phyloP scores from a whole-genome alignment of 805 yeast genomes.

The Starmerella roubikii region DNA sequence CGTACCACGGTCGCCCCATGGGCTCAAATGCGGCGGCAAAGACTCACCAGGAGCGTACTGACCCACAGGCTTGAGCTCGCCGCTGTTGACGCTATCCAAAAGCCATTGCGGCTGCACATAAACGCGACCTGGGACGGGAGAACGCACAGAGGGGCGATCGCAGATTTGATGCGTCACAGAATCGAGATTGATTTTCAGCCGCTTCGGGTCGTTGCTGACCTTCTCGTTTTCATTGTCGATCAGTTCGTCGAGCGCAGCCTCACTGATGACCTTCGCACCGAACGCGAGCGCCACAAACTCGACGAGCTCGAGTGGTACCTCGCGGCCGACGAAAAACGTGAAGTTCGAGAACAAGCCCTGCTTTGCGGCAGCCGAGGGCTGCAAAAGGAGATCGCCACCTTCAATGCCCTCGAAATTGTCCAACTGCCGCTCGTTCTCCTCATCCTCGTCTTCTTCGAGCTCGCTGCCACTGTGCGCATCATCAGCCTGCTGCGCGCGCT shows the following conservation, averaged over 20 bases:
- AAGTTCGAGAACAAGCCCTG: slow-evolving; percentile 51
- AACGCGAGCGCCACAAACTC: slow-evolving; percentile 76
- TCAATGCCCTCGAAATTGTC: slow-evolving; percentile 57
- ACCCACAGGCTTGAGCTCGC: slow-evolving; percentile 58
- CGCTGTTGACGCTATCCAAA: slow-evolving; percentile 77
- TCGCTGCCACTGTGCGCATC: slow-evolving; percentile 26
- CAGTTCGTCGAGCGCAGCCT: slow-evolving; percentile 71
- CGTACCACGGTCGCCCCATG: slow-evolving; percentile 94
- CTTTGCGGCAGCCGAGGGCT: slow-evolving; percentile 34
- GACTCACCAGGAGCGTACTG: slow-evolving; percentile 87
- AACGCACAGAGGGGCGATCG: slow-evolving; percentile 72
- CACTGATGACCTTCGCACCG: slow-evolving; percentile 79
- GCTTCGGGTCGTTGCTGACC: slow-evolving; percentile 27
- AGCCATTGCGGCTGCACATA: slow-evolving; percentile 98
- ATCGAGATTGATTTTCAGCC: slow-evolving; percentile 40
- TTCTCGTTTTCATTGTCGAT: slow-evolving; percentile 35
- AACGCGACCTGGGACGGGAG: slow-evolving; percentile 79
- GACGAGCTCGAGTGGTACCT: slow-evolving; percentile 81
- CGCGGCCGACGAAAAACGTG: slow-evolving; percentile 82
- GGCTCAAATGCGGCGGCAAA: slow-evolving; percentile 91
- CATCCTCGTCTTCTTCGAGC: slow-evolving; percentile 23
- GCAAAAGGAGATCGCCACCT: slow-evolving; percentile 45
- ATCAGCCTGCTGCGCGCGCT: slow-evolving; percentile 38
- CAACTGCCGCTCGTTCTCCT: slow-evolving; percentile 33
- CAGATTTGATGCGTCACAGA: slow-evolving; percentile 83